Conservation (phyloP, 768 basidiomycete genomes). For the Gymnopilus dilepis region DNA sequence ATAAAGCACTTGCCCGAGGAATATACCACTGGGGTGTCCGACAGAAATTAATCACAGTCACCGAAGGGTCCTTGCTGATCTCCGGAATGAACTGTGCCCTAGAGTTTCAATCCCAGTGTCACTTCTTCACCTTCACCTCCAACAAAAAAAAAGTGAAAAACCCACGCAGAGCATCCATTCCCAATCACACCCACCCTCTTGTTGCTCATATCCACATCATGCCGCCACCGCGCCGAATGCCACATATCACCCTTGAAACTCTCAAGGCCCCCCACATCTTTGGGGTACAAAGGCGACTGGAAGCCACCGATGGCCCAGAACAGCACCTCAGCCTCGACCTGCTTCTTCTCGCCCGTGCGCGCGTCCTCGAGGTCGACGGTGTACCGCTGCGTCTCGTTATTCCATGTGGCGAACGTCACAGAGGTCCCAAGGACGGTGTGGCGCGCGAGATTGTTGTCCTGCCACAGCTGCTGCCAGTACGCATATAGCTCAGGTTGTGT, state of each 20-base stretch:
- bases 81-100: constrained; percentile 67
- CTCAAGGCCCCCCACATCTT: constrained; percentile 46
- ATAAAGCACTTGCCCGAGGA: constrained; percentile 50
- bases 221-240: constrained; percentile 63
- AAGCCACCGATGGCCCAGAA: constrained; percentile 59
- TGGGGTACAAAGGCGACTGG: constrained; percentile 49
- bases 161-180: constrained; percentile 65
- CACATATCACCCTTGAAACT: constrained; percentile 54
- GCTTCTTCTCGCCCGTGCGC: constrained; percentile 39
- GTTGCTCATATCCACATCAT: constrained; percentile 54
- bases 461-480: constrained; percentile 55
- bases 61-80: constrained; percentile 53
- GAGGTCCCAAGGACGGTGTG: constrained; percentile 48
- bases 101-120: constrained; percentile 7
- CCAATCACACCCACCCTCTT: constrained; percentile 67
- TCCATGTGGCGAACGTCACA: constrained; percentile 52
- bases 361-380: constrained; percentile 42
- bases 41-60: constrained; percentile 61
- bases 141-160: constrained; percentile 23
- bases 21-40: constrained; percentile 65
- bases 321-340: constrained; percentile 48
- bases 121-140: background rate
- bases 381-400: constrained; percentile 46
- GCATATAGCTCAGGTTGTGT: constrained; percentile 54
- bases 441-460: constrained; percentile 45